Evolutionary conservation across 148 eudicot genomes (phyloP), one percentile per base, ranked within the genome.

Genomic region (Cornus controversa): DNA sequence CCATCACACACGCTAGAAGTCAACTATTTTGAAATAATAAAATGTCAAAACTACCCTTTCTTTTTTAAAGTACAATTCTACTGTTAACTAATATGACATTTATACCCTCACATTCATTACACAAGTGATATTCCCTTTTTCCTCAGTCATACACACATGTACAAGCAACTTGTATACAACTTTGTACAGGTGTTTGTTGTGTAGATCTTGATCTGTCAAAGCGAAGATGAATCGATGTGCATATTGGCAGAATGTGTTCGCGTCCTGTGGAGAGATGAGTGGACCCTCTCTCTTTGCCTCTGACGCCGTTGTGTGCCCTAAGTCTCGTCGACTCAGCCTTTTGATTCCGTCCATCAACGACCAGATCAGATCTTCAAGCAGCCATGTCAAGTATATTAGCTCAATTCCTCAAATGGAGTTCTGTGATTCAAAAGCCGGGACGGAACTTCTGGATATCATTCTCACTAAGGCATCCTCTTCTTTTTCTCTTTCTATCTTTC

Each of bases 381-480:
- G 77, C 67, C 77, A 82, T 28, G 15, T 70, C 71, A 80, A 73
- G 84, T 83, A 67, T 29, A 4, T 64, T n/a, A 20, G 5, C 42
- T 25, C 25, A 29, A 22, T 69, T 50, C 24, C 20, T 11, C 86
- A 89, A 31, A 69, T 75, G 24, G 89, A 89, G 73, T 53, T 78
- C 71, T 81, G 66, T 45, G 92, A 91, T 67, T 75, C 89, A 53
- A 86, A 80, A 69, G 86, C 86, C 2, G 88, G 90, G 80, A 73
- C 81, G 22, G 95, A 91, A 66, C 87, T 91, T 67, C 87, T 91
- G 40, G 95, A 91, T 78, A 74, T 89, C 28, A 85, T 91, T 72
- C 85, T 89, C 2, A 66, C 84, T 23, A 84, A 86, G 94, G 94
- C 89, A 78, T 9, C 15, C 54, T 72, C 45, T 40, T 9, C 45